phyloP scores from a whole-genome alignment of 2,329 filamentous ascomycete genomes.

The Colletotrichum sp. region DNA sequence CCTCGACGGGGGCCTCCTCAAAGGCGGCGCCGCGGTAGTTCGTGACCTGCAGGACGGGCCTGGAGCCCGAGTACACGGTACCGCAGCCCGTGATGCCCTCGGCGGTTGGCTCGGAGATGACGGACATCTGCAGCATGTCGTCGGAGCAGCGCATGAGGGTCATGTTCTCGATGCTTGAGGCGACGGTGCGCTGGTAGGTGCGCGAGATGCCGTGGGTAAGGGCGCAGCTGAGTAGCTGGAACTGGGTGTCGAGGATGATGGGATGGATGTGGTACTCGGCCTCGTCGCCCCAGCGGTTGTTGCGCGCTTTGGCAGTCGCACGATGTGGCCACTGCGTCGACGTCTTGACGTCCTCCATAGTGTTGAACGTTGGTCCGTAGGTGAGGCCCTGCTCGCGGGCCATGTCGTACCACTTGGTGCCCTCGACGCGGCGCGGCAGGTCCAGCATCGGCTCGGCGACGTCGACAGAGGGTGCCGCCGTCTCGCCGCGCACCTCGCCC shows the following conservation, averaged over 20 bases:
- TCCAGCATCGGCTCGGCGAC: neutral
- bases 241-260: neutral
- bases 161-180: too few species aligned
- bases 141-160: too few species aligned
- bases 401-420: neutral
- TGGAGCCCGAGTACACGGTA: too few species aligned
- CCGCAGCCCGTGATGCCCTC: too few species aligned
- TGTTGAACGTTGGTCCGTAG: neutral
- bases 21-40: too few species aligned
- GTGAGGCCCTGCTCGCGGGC: neutral
- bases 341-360: constrained; percentile 27
- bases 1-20: too few species aligned
- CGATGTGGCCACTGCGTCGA: neutral
- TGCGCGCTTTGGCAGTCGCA: neutral
- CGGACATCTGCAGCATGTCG: too few species aligned
- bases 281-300: constrained; percentile 8
- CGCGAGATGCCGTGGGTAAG: too few species aligned
- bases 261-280: neutral
- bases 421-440: neutral
- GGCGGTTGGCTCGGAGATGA: too few species aligned
- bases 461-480: neutral
- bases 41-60: too few species aligned
- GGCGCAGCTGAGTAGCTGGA: too few species aligned
- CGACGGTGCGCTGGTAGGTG: too few species aligned
- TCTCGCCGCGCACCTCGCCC: neutral